These are phyloP conservation scores for Peniophora sp. DNA, from an alignment of 1,284 basidiomycete genomes.

Conservation along the genomic window DNA sequence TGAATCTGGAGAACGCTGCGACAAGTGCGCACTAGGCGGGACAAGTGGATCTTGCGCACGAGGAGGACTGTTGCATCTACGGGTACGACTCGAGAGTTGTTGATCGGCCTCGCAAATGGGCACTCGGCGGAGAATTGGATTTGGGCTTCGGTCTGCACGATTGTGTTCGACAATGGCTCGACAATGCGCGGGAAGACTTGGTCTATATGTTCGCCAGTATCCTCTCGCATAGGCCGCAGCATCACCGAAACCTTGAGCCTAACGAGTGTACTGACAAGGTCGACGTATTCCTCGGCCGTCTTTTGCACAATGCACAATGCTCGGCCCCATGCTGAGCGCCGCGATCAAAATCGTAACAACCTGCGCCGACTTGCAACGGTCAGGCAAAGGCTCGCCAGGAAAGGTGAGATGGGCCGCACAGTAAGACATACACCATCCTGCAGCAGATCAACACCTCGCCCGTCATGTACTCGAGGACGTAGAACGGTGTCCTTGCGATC, in stretches of 20 bases:
- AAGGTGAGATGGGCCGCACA: constrained; percentile 73
- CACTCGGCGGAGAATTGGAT: constrained; percentile 87
- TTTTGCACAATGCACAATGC: constrained; percentile 86
- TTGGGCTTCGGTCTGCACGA: constrained; percentile 91
- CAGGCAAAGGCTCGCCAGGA: constrained; percentile 9
- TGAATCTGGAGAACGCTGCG: constrained; percentile 75
- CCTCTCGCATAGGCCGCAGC: constrained; percentile 79
- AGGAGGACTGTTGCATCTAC: constrained; percentile 82
- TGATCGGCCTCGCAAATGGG: constrained; percentile 92
- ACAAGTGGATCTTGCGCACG: constrained; percentile 69
- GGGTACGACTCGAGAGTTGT: constrained; percentile 88
- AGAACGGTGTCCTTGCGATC: constrained; percentile 85
- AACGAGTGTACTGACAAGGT: constrained; percentile 71
- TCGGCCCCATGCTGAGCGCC: constrained; percentile 85
- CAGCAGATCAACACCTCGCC: constrained; percentile 62
- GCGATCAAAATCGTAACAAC: constrained; percentile 84
- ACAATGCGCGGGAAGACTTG: constrained; percentile 95
- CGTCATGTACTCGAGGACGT: constrained; percentile 94
- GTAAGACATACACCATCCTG: constrained; percentile 76
- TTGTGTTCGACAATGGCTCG: constrained; percentile 75
- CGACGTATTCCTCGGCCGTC: constrained; percentile 80
- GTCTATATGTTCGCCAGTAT: constrained; percentile 89
- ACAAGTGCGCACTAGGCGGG: constrained; percentile 72
- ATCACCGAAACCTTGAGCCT: constrained; percentile 73
- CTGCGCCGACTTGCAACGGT: constrained; percentile 45